These are phyloP conservation scores for Prunella vulgaris DNA, from an alignment of 257 asterid genomes.

Conservation along the genomic window DNA sequence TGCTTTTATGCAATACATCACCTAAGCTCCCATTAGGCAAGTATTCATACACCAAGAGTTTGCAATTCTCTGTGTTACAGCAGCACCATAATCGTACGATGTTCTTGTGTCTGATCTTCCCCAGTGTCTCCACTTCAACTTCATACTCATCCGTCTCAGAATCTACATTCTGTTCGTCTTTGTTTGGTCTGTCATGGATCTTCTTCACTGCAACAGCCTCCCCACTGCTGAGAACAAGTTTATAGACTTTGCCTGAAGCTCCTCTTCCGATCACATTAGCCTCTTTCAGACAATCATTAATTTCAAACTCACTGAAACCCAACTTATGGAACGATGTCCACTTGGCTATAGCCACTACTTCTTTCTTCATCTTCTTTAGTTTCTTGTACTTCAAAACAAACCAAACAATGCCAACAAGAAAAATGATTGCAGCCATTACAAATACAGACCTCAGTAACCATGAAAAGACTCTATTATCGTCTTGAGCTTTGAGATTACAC, in stretches of 20 bases:
- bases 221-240: constrained; percentile 58
- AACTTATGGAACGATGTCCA: constrained; percentile 84
- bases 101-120: constrained; percentile 80
- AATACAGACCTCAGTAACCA: constrained; percentile 43
- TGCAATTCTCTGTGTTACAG: constrained; percentile 45
- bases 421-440: constrained; percentile 29
- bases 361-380: constrained; percentile 24
- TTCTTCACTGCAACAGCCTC: constrained; percentile 77
- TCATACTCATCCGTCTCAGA: constrained; percentile 44
- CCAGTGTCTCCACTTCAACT: constrained; percentile 70
- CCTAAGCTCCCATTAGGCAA: constrained; percentile 89
- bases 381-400: constrained; percentile 43
- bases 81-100: constrained; percentile 76
- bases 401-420: constrained; percentile 45
- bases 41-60: constrained; percentile 76
- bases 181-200: constrained; percentile 35
- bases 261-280: constrained; percentile 66
- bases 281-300: constrained; percentile 49
- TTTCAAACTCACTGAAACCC: constrained; percentile 63
- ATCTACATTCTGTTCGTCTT: constrained; percentile 21
- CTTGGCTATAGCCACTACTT: constrained; percentile 34
- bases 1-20: constrained; percentile 53
- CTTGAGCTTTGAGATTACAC: constrained; percentile 25
- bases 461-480: constrained; percentile 12
- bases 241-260: constrained; percentile 73